These are phyloP conservation scores for Flaveria linearis DNA, from an alignment of 129 eudicot species.

Conservation along the genomic window DNA sequence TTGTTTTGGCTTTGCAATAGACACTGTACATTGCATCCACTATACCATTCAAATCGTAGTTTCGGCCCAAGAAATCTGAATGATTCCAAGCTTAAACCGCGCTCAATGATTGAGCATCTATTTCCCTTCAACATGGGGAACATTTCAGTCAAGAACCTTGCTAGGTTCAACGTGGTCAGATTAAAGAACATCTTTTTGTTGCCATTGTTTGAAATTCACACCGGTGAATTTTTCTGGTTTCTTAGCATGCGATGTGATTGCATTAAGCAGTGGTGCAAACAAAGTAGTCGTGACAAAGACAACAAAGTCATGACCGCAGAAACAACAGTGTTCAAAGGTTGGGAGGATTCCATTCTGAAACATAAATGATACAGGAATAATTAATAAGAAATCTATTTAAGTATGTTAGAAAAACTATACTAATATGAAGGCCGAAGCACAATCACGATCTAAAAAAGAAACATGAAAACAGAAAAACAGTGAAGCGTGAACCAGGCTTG, in stretches of 20 bases:
- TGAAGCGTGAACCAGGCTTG: too few relatives aligned
- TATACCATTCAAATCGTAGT: not conserved
- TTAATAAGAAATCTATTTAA: too few relatives aligned
- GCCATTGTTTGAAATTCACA: not conserved
- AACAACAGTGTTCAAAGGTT: too few relatives aligned
- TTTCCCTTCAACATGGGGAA: not conserved
- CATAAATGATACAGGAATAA: too few relatives aligned
- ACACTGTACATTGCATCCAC: not conserved
- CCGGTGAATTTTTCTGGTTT: not conserved
- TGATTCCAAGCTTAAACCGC: not conserved
- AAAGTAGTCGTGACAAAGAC: not conserved
- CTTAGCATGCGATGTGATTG: not conserved
- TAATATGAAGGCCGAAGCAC: too few relatives aligned
- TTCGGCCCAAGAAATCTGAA: not conserved
- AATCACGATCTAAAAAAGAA: too few relatives aligned
- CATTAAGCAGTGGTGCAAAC: not conserved
- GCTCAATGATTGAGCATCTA: not conserved
- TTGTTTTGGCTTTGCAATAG: not conserved
- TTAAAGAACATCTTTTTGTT: slow-evolving; percentile 14
- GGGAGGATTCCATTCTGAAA: too few relatives aligned
- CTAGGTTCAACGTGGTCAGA: not conserved
- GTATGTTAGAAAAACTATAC: too few relatives aligned
- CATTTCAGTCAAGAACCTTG: not conserved
- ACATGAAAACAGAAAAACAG: too few relatives aligned
- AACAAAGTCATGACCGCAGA: not conserved